Base-by-base conservation (phyloP, 306 rosid species). In the Vigna reflexopilosa region DNA sequence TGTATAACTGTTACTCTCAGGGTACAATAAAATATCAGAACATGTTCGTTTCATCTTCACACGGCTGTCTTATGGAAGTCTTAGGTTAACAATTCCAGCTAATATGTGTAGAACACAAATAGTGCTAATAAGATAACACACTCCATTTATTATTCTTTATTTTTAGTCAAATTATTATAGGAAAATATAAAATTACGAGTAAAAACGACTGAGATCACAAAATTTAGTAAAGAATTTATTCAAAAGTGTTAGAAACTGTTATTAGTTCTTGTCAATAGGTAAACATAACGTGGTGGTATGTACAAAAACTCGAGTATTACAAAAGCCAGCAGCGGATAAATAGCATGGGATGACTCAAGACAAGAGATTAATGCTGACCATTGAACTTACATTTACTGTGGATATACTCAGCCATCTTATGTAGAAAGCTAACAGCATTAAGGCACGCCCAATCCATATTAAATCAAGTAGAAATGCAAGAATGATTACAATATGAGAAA, bases 401-500 rank as follows among this genome's bases (percentile, higher is more conserved):
- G 30, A 72, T 44, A 67, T 30, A 28, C 36, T 32, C 1, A 1
- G 34, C 8, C 44, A 49, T 49, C 54, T 9, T 26, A 63, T 38
- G 73, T 38, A 72, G 12, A 65, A 67, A 68, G 32, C 40, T 49
- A 50, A 61, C 30, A 58, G 58, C 77, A 75, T 58, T 32, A 42
- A 19, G 61, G 47, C 79, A 30, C 79, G 20, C 11, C 42, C 63
- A 42, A 63, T 48, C 81, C 26, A 54, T 45, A 30, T 17, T 32
- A 20, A 61, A 61, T 15, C 22, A 66, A 73, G 59, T 72, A 24
- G 16, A 19, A 66, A 56, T 26, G 79, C 66, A 38, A 68, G 56
- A n/a, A 63, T 10, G 72, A 68, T 54, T 73, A 79, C 22, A 61
- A 74, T 49, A 54, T 32, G 44, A 67, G 67, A 54, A 67, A 64